Evolutionary conservation across 768 basidiomycete genomes (phyloP), one percentile per base, ranked within the genome.

Genomic region (Tulasnella sp.): DNA sequence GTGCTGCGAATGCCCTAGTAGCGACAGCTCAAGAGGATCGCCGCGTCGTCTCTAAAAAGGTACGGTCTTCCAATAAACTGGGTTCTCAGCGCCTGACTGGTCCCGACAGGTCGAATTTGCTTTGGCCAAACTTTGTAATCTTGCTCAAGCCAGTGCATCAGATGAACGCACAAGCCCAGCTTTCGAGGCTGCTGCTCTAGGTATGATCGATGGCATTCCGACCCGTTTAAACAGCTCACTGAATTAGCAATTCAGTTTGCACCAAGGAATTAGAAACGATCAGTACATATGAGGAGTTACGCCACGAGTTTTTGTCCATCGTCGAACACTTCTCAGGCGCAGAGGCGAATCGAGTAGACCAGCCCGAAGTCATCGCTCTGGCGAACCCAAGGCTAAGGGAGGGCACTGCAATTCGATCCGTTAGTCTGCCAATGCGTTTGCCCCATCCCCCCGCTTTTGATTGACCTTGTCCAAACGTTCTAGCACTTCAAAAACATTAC

Each of bases 61-160:
- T 96, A 40, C n/a, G 25, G 67, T 29, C 12, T 38, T 54, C 22
- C 34, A 22, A 19, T 70, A 34, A 25, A 37, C 29, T 49, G 70
- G 71, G 49, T n/a, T 9, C 72, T 68, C 36, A 72, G 71, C 38
- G 49, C 25, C 42, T 37, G n/a, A 58, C 14, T 9, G n/a, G 54
- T 58, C 54, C 19, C 25, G 52, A 3, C 40, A 99, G 96, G 85
- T 98, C 67, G 91, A 94, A 88, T 88, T 96, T 75, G 96, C 94
- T 80, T 89, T 98, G 36, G 93, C 93, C 29, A 98, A 98, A 82
- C 87, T 99, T 14, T 85, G 91, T 0, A 89, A 93, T 80, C 85
- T 97, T 17, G 92, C 92, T 54, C 84, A 85, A 40, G 82, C 80
- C 3, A 34, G 83, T 19, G 76, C 83, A 1, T 76, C 83, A 19